Evolutionary conservation across 1,284 basidiomycete species (phyloP), one percentile per base, ranked within the genome.

Genomic region (Marasmius fiardii): DNA sequence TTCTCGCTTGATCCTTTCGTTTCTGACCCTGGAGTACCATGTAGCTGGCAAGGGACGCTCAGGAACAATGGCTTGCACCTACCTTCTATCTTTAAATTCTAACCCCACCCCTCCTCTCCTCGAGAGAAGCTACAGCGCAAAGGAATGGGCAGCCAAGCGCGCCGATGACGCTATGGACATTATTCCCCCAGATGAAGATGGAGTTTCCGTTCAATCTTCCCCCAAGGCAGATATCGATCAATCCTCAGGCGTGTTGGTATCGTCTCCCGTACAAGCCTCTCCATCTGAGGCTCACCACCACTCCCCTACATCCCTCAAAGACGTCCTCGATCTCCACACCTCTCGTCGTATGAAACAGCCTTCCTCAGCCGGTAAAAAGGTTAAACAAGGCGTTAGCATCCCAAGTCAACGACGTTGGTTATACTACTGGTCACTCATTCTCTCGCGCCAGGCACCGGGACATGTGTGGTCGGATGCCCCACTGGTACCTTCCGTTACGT

Each of bases 1-100:
- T 21, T 4, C n/a, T 20, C 26, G 31, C 4, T 16, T 18, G n/a
- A 10, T 24, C 26, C 2, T 14, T 2, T 12, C 28, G 20, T 23
- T n/a, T 39, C 12, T 34, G 12, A 2, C 33, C 6, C 28, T 12
- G 10, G 43, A 20, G 51, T 56, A 45, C 58, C n/a, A 16, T 41
- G 6, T 26, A 90, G 89, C 89, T 57, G 88, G 88, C 0, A 90
- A 93, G 69, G 91, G 91, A 14, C 78, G 91, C 50, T 92, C 90
- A 0, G 92, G 92, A 5, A 93, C 88, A 0, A 79, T 93, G 62
- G 87, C 90, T 0, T 92, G 90, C 65, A 75, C 88, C 6, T 92
- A 92, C 67, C 76, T 93, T 1, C 79, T 93, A n/a, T 79, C 88
- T 0, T 72, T 82, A 2, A 74, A 81, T 35, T 68, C 72, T 51